Evolutionary conservation across 192 early-diverging fungal genomes (phyloP).

Genomic region (Phycomyces nitens): DNA sequence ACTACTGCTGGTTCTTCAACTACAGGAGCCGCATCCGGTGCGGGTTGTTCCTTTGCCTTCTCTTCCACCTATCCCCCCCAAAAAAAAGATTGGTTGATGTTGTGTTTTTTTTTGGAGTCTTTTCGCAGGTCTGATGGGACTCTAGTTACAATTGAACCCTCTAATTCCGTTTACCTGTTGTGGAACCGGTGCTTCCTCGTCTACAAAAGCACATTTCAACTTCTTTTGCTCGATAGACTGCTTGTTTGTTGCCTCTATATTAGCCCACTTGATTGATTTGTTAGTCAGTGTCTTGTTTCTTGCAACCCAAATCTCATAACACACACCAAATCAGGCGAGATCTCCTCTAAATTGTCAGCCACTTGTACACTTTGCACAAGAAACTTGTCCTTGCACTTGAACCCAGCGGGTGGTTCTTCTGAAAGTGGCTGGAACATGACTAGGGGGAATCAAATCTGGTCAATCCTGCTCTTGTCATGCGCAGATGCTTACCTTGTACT

Average conservation of each 20-base stretch:
- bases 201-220: no score
- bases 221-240: no score
- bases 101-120: no score
- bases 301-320: not conserved
- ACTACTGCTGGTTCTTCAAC: not conserved
- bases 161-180: no score
- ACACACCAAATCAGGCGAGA: slow-evolving; percentile 64
- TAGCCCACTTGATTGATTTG: no score
- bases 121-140: no score
- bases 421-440: slow-evolving; percentile 87
- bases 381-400: slow-evolving; percentile 96
- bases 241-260: no score
- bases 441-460: slow-evolving; percentile 15
- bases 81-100: no score
- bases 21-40: not conserved
- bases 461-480: not conserved
- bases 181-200: no score
- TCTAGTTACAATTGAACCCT: no score
- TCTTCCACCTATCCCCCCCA: no score
- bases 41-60: not conserved
- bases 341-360: slow-evolving; percentile 58
- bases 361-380: slow-evolving; percentile 85
- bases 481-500: slow-evolving; percentile 62
- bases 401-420: slow-evolving; percentile 73
- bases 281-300: not conserved